Evolutionary conservation across 768 basidiomycete genomes (phyloP).

Genomic region (Hygrophorus russula): DNA sequence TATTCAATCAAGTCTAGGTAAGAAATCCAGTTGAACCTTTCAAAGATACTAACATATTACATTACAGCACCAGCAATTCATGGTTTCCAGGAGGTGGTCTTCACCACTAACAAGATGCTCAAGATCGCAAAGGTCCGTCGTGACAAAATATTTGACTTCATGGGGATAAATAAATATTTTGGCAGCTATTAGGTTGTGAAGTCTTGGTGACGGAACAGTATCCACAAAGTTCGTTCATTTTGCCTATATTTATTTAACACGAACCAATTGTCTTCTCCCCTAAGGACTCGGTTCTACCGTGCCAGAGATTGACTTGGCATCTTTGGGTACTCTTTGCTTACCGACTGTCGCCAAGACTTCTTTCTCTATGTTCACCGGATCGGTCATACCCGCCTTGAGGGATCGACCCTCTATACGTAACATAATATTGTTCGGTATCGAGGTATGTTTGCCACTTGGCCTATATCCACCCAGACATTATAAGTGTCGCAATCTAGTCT

Average conservation of each 20-base stretch:
- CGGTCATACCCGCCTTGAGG: slow-evolving; percentile 43
- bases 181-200: slow-evolving; percentile 50
- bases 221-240: slow-evolving; percentile 31
- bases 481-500: slow-evolving; percentile 32
- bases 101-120: slow-evolving; percentile 67
- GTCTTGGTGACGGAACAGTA: slow-evolving; percentile 84
- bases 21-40: slow-evolving; percentile 12
- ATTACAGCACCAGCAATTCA: slow-evolving; percentile 37
- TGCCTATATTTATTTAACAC: background rate
- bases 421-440: slow-evolving; percentile 79
- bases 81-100: slow-evolving; percentile 59
- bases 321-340: slow-evolving; percentile 45
- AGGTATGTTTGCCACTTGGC: slow-evolving; percentile 37
- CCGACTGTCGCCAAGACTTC: slow-evolving; percentile 64
- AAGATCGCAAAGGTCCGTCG: slow-evolving; percentile 52
- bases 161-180: slow-evolving; percentile 1
- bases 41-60: background rate
- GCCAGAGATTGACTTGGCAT: slow-evolving; percentile 43
- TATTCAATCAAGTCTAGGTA: slow-evolving; percentile 68
- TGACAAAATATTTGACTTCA: no score
- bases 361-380: slow-evolving; percentile 79
- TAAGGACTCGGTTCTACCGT: slow-evolving; percentile 61
- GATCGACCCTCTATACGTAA: slow-evolving; percentile 37
- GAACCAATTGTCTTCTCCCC: slow-evolving; percentile 1
- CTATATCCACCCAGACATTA: background rate